These are phyloP conservation scores for Collybia sordida DNA, from an alignment of 768 basidiomycete genomes.

Conservation along the genomic window DNA sequence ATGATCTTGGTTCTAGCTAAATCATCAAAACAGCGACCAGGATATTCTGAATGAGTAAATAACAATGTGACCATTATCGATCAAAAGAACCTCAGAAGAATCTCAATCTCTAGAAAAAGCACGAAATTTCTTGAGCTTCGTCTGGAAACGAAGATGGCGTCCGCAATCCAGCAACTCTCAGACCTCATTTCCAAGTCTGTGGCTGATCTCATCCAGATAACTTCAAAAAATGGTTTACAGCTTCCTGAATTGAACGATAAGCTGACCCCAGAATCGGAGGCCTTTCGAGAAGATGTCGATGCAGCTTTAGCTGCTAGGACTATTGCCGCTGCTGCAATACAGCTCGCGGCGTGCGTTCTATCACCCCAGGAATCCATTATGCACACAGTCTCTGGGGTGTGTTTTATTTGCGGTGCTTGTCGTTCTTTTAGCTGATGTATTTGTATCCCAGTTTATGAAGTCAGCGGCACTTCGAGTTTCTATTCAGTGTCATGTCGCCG, in stretches of 20 bases:
- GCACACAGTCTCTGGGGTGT: constrained; percentile 20
- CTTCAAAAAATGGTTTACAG: constrained; percentile 10
- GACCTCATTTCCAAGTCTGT: constrained; percentile 18
- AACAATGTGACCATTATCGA: too few species aligned
- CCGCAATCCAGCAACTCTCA: constrained; percentile 14
- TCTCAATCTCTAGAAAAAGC: too few species aligned
- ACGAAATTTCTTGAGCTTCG: too few species aligned
- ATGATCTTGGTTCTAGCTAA: too few species aligned
- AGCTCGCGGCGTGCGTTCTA: constrained; percentile 26
- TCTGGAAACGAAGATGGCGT: not conserved
- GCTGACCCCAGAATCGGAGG: constrained; percentile 23
- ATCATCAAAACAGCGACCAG: too few species aligned
- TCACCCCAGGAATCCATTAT: constrained; percentile 24
- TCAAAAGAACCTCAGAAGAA: too few species aligned
- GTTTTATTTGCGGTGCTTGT: not conserved
- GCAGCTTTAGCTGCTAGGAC: constrained; percentile 28
- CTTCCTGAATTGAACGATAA: constrained; percentile 27
- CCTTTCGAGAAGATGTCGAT: constrained; percentile 22
- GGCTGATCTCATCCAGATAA: constrained; percentile 20
- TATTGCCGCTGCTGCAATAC: constrained; percentile 30
- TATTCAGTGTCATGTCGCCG: constrained; percentile 22
- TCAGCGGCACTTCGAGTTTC: constrained; percentile 23
- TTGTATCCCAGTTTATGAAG: constrained; percentile 17
- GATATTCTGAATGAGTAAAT: too few species aligned
- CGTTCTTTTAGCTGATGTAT: not conserved